Conservation (phyloP, 495 filamentous ascomycete genomes). For the Aspergillus nidulans region DNA sequence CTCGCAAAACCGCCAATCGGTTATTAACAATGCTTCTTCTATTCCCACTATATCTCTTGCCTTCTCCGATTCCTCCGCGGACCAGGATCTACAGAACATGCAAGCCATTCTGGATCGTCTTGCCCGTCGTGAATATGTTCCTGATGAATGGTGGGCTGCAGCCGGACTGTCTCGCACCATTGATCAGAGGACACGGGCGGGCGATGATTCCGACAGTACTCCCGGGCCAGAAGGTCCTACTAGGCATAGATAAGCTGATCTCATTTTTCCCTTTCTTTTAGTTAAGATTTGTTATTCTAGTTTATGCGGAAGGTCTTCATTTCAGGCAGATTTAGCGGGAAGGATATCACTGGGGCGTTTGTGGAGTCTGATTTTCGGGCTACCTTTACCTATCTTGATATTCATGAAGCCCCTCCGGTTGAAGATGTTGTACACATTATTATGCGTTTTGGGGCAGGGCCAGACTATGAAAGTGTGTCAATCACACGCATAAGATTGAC, state of each 20-base stretch:
- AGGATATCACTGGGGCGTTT: conserved; percentile 11
- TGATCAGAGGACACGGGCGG: conserved; percentile 26
- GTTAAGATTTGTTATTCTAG: conserved; percentile 13
- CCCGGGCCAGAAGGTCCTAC: conserved; percentile 23
- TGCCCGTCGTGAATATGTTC: conserved; percentile 63
- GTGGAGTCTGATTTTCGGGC: conserved; percentile 6
- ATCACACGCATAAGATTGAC: background rate
- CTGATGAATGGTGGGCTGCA: conserved; percentile 73
- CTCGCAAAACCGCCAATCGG: conserved; percentile 27
- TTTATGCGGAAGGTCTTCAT: conserved; percentile 1
- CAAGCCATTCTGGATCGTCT: conserved; percentile 63
- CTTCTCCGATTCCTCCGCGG: conserved; percentile 26
- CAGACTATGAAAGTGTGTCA: background rate
- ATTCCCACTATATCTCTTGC: conserved; percentile 36
- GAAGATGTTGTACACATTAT: background rate
- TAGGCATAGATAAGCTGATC: conserved; percentile 3
- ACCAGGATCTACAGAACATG: conserved; percentile 56
- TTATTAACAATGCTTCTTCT: conserved; percentile 37
- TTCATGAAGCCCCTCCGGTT: background rate
- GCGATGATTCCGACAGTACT: conserved; percentile 20
- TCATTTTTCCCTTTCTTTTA: conserved; percentile 5
- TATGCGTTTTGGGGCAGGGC: background rate
- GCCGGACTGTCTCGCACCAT: conserved; percentile 61
- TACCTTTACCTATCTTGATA: background rate
- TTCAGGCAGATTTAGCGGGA: conserved; percentile 12